Evolutionary conservation across 495 filamentous ascomycete genomes (phyloP).

Genomic region (Daldinia loculata): DNA sequence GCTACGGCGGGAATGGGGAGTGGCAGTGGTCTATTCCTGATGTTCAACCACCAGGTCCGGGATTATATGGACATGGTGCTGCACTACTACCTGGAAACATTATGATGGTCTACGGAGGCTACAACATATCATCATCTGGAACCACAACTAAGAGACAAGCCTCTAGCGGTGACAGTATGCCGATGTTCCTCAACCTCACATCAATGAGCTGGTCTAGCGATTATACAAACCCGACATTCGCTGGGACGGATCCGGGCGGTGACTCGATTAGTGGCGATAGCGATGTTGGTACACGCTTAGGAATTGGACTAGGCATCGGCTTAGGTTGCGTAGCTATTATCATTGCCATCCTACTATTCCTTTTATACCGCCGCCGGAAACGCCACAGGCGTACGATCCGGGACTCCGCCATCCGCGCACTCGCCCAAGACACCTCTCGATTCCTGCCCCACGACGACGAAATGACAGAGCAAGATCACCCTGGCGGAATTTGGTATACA

Average conservation of each 20-base stretch:
- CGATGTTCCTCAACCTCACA: constrained; percentile 81
- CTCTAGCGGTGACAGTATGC: constrained; percentile 51
- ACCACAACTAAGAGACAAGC: constrained; percentile 49
- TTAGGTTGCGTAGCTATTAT: constrained; percentile 68
- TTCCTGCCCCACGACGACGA: constrained; percentile 51
- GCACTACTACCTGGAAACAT: constrained; percentile 83
- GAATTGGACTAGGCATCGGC: constrained; percentile 78
- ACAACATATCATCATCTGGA: constrained; percentile 65
- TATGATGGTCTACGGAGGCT: constrained; percentile 90
- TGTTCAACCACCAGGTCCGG: constrained; percentile 56
- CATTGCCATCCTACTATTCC: constrained; percentile 59
- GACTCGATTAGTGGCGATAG: constrained; percentile 35
- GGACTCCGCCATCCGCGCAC: constrained; percentile 50
- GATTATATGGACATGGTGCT: constrained; percentile 87
- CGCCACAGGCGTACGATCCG: constrained; percentile 45
- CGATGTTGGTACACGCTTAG: constrained; percentile 53
- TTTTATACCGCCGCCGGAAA: constrained; percentile 66
- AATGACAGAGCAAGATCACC: constrained; percentile 66
- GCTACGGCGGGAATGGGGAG: constrained; percentile 69
- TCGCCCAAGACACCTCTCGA: constrained; percentile 51
- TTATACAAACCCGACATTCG: constrained; percentile 68
- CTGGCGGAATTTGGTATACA: constrained; percentile 50
- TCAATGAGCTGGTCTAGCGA: constrained; percentile 73
- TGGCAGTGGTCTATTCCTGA: constrained; percentile 81
- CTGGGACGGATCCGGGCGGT: constrained; percentile 6